These are phyloP conservation scores for Trichophyton equinum DNA, from an alignment of 2,329 filamentous ascomycete species.

Conservation along the genomic window DNA sequence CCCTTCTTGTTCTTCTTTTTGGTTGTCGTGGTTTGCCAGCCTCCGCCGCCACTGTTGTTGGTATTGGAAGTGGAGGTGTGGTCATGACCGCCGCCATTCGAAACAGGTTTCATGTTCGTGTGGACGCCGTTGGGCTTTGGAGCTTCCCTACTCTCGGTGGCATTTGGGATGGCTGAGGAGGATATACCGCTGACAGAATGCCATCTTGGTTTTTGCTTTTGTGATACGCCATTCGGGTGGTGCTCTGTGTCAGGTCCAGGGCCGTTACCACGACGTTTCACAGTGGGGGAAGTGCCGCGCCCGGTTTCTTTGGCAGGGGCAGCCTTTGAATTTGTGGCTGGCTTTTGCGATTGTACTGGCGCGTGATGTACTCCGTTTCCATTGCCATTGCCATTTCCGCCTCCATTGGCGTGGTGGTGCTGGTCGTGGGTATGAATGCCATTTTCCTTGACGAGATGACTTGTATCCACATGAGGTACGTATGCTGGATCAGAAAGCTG, in stretches of 20 bases:
- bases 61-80: slow-evolving; percentile 11
- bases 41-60: slow-evolving; percentile 15
- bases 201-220: slow-evolving; percentile 26
- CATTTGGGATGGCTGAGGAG: slow-evolving; percentile 8
- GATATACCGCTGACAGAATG: slow-evolving; percentile 18
- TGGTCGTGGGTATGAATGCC: slow-evolving; percentile 17
- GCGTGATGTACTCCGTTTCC: slow-evolving; percentile 16
- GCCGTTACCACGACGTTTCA: slow-evolving; percentile 24
- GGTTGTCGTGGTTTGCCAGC: slow-evolving; percentile 32
- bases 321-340: slow-evolving; percentile 12
- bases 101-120: slow-evolving; percentile 9
- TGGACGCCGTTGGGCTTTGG: slow-evolving; percentile 24
- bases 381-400: slow-evolving; percentile 18
- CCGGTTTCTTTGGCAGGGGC: slow-evolving; percentile 16
- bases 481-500: slow-evolving; percentile 27
- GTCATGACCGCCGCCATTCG: slow-evolving; percentile 12
- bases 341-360: not conserved
- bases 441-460: not conserved
- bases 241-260: slow-evolving; percentile 23
- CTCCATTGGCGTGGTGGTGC: slow-evolving; percentile 19
- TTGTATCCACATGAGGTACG: slow-evolving; percentile 10
- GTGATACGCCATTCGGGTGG: slow-evolving; percentile 19
- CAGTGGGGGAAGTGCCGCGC: slow-evolving; percentile 19
- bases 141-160: slow-evolving; percentile 20
- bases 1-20: slow-evolving; percentile 33